Evolutionary conservation across 345 rosid genomes (phyloP), one percentile per base, ranked within the genome.

Genomic region (Hypericum androsaemum): DNA sequence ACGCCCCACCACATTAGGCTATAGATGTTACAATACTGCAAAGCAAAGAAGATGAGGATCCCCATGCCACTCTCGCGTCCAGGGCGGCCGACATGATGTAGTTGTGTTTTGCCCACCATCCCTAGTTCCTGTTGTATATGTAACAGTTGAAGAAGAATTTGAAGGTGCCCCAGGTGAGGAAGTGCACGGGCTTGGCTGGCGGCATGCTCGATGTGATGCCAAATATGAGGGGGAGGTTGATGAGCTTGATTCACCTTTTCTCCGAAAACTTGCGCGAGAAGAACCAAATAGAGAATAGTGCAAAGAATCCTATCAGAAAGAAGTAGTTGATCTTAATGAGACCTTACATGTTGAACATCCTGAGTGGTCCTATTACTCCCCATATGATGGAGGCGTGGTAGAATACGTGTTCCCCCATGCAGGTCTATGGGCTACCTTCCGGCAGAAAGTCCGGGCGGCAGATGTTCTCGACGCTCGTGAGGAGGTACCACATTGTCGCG

Each of bases 1-100:
- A n/a, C n/a, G n/a, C 81, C 87, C 86, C 79, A 75, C 83, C 83
- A 76, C n/a, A 38, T 64, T 37, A 71, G 67, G 42, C 80, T 79
- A 6, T 55, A 39, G 8, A 75, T 63, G 53, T 69, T 11, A 32
- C 37, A 58, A 39, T 59, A 32, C 60, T 76, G 78, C 36, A 81
- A 17, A 3, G 70, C 45, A 43, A 66, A 75, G 44, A 69, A 69
- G 60, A 62, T 47, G 10, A 75, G 58, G 11, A 67, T 60, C 0
- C 72, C 79, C 73, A 71, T 57, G 71, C 79, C 7, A 77, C 74
- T 0, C 83, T 83, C 0, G 77, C 81, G 63, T 80, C 83, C 7
- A 77, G 64, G 8, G 77, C 79, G 7, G 79, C 83, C 12, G 81
- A 69, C 12, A 80, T 39, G 9, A 77, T 66, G 37, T 73, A 75